These are phyloP conservation scores for Komagataella pastoris DNA, from an alignment of 805 yeast species.

Conservation along the genomic window DNA sequence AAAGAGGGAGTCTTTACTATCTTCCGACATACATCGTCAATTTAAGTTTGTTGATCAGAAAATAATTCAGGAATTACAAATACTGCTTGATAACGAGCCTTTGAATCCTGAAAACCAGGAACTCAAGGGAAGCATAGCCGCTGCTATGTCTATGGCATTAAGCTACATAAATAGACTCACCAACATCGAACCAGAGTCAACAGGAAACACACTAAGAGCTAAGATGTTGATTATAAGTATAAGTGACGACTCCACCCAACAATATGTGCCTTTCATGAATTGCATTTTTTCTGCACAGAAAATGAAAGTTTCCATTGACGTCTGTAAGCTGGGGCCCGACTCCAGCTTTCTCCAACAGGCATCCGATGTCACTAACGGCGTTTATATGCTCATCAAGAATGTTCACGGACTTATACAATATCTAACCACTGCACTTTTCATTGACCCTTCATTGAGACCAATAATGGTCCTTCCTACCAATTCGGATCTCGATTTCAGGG, in stretches of 20 bases:
- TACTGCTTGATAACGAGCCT: slow-evolving; percentile 23
- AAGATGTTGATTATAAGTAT: slow-evolving; percentile 51
- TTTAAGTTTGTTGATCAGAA: slow-evolving; percentile 69
- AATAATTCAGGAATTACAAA: slow-evolving; percentile 45
- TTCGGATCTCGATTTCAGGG: slow-evolving; percentile 81
- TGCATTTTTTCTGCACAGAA: slow-evolving; percentile 93
- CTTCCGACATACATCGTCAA: slow-evolving; percentile 69
- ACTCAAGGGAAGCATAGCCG: slow-evolving; percentile 43
- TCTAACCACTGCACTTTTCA: slow-evolving; percentile 66
- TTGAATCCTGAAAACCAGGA: slow-evolving; percentile 14
- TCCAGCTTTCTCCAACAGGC: slow-evolving; percentile 92
- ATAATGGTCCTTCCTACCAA: slow-evolving; percentile 71
- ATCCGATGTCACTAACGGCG: slow-evolving; percentile 87
- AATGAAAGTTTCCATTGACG: slow-evolving; percentile 79
- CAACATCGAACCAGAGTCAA: slow-evolving; percentile 25
- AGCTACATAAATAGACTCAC: slow-evolving; percentile 64
- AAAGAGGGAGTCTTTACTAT: slow-evolving; percentile 18
- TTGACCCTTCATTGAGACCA: slow-evolving; percentile 76
- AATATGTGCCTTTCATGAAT: slow-evolving; percentile 90
- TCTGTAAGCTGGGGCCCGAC: slow-evolving; percentile 61
- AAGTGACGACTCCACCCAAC: slow-evolving; percentile 62
- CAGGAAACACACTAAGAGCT: slow-evolving; percentile 39
- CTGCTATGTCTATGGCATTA: slow-evolving; percentile 74
- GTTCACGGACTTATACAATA: slow-evolving; percentile 77
- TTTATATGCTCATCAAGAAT: slow-evolving; percentile 55